Evolutionary conservation across 768 basidiomycete species (phyloP).

Genomic region (Dentipellis sp.): DNA sequence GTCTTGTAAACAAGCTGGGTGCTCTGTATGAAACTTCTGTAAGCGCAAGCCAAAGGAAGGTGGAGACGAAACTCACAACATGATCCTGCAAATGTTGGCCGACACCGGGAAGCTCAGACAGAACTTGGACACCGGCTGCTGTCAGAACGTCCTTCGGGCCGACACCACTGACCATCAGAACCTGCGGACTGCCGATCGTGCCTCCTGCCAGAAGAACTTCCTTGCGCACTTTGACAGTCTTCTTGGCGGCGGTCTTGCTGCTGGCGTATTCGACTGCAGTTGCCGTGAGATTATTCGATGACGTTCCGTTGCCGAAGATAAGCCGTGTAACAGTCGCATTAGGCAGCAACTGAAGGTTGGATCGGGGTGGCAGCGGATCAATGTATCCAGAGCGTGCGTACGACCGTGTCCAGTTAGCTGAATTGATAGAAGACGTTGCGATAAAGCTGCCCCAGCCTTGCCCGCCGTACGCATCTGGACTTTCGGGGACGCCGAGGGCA

Average conservation of each 20-base stretch:
- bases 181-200: conserved; percentile 41
- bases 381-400: conserved; percentile 60
- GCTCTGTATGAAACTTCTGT: conserved; percentile 17
- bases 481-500: conserved; percentile 32
- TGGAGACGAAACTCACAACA: conserved; percentile 22
- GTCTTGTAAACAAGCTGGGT: conserved; percentile 30
- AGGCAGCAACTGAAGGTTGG: conserved; percentile 55
- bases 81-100: conserved; percentile 55
- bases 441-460: conserved; percentile 42
- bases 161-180: conserved; percentile 49
- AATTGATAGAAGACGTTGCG: conserved; percentile 52
- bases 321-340: conserved; percentile 52
- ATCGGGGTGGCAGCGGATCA: conserved; percentile 51
- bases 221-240: conserved; percentile 44
- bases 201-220: conserved; percentile 49
- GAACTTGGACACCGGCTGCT: conserved; percentile 34
- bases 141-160: conserved; percentile 45
- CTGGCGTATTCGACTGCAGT: conserved; percentile 41
- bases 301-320: conserved; percentile 26
- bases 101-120: conserved; percentile 45
- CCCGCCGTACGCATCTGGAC: conserved; percentile 37
- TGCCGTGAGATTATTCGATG: conserved; percentile 28
- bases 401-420: conserved; percentile 51
- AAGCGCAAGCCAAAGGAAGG: background rate
- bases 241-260: conserved; percentile 20